A percentile compares a stretch with the other conserved stretches of the same genome.
phyloP scores from a whole-genome alignment of 164 flowering plant genomes.

The Chloranthus sessilifolius region DNA sequence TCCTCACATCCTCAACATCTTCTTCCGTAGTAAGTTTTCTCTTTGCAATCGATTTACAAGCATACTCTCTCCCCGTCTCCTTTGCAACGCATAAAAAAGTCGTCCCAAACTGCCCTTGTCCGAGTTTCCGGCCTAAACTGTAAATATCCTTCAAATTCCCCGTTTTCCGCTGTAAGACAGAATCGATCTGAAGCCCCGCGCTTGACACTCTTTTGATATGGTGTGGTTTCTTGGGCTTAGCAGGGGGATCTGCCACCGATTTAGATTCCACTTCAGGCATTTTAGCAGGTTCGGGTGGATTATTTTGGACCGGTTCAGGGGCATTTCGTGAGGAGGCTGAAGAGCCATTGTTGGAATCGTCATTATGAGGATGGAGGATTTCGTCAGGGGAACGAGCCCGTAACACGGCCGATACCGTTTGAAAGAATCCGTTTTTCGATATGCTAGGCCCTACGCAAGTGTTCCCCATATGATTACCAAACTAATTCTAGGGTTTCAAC shows the following conservation, averaged over 20 bases:
- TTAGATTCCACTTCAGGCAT: slow-evolving; percentile 23
- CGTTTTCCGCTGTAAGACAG: slow-evolving; percentile 56
- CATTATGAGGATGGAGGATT: slow-evolving; percentile 9
- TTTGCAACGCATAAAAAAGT: slow-evolving; percentile 67
- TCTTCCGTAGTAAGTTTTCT: slow-evolving; percentile 52
- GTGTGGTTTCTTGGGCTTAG: slow-evolving; percentile 34
- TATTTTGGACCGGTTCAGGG: slow-evolving; percentile 21
- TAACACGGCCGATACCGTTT: slow-evolving; percentile 31
- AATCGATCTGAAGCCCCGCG: slow-evolving; percentile 55
- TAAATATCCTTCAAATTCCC: slow-evolving; percentile 68
- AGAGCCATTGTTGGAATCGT: neutral
- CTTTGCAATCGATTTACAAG: slow-evolving; percentile 85
- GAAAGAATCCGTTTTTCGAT: slow-evolving; percentile 32
- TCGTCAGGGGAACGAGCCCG: slow-evolving; percentile 22
- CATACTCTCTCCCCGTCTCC: slow-evolving; percentile 54
- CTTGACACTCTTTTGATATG: slow-evolving; percentile 38
- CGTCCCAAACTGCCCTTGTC: slow-evolving; percentile 83
- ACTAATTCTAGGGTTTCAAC: slow-evolving; percentile 3
- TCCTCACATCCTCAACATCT: slow-evolving; percentile 85
- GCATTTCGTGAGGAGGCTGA: slow-evolving; percentile 1
- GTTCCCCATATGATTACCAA: slow-evolving; percentile 52
- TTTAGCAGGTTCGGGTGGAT: slow-evolving; percentile 41
- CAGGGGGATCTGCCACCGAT: slow-evolving; percentile 7
- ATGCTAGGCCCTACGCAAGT: slow-evolving; percentile 33
- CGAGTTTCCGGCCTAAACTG: slow-evolving; percentile 66